A percentile compares a stretch with the other conserved stretches of the same genome.
Evolutionary conservation across 2,329 filamentous ascomycete genomes (phyloP).

Genomic region (Epichloe sp.): DNA sequence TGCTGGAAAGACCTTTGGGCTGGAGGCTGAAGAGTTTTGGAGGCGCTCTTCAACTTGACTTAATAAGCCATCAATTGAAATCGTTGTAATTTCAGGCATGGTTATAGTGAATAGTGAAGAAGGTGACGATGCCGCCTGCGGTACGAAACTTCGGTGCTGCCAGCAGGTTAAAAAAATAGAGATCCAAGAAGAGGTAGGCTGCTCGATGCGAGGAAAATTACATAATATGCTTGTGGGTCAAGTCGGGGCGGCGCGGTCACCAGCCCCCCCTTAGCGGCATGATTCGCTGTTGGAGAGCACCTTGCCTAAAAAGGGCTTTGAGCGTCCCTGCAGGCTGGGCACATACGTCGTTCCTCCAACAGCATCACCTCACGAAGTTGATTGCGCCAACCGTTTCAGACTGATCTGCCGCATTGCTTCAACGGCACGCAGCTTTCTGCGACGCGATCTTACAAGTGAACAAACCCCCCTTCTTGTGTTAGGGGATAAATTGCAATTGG

Average conservation of each 20-base stretch:
- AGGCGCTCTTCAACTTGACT: conserved; percentile 1
- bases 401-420: background rate
- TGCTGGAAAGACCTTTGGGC: background rate
- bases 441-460: background rate
- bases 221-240: background rate
- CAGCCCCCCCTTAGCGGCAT: background rate
- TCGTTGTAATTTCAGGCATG: background rate
- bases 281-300: background rate
- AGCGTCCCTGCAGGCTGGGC: background rate
- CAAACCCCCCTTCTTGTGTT: too few relatives aligned
- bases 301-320: background rate
- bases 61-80: background rate
- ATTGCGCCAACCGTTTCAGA: background rate
- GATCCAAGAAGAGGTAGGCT: too few relatives aligned
- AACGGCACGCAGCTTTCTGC: background rate
- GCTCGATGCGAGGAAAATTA: background rate
- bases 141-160: background rate
- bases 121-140: background rate
- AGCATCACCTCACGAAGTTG: background rate
- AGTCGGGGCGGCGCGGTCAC: background rate
- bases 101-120: background rate
- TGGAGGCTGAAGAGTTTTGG: background rate
- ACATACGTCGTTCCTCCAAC: background rate
- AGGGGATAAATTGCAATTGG: background rate
- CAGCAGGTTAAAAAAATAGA: background rate